Evolutionary conservation across 225 moss, liverwort and hornwort genomes (phyloP), one percentile per base, ranked within the genome.

Genomic region (Physcomitrium patens): DNA sequence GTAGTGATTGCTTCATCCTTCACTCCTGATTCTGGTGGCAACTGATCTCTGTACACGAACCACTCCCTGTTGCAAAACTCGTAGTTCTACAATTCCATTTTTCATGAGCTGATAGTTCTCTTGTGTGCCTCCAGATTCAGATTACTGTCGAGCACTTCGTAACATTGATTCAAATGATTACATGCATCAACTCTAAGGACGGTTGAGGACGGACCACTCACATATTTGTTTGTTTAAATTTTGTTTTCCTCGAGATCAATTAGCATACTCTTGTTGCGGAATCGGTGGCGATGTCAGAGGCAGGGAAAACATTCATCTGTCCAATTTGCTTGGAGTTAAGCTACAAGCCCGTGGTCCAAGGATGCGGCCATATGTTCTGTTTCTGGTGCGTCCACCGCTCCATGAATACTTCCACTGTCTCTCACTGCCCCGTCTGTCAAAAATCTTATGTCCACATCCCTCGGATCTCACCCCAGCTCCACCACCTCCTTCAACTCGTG

Each of bases 261-360:
- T 37, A 37, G 31, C 31, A 10, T 48, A 7, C 20, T 12, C 46
- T 73, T 65, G 65, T 65, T 45, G 12, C 60, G 20, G 53, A 69
- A 63, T 31, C 54, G 31, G 75, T 7, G 59, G 82, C 60, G 87
- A 93, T 88, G 80, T 83, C 78, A 54, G 87, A 84, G n/a, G 76
- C 68, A 63, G 82, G 89, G 76, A 88, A 89, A 72, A 87, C 90
- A 27, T 99, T 99, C 72, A 84, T 83, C n/a, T 99, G 97, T 72
- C 87, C 82, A 27, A 88, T 99, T 41, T 99, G 97, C 84, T 48
- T 99, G 78, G 96, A 97, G 80, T 76, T 99, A 78, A 86, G 86
- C 7, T 91, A 95, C 89, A 99, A 99, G 89, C 97, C 97, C 28
- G 93, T 99, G 4, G 93, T 99, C 17, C 91, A 94, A 71, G 94